Conservation (phyloP, 2,329 filamentous ascomycete species). For the Myriosclerotinia duriaeana region DNA sequence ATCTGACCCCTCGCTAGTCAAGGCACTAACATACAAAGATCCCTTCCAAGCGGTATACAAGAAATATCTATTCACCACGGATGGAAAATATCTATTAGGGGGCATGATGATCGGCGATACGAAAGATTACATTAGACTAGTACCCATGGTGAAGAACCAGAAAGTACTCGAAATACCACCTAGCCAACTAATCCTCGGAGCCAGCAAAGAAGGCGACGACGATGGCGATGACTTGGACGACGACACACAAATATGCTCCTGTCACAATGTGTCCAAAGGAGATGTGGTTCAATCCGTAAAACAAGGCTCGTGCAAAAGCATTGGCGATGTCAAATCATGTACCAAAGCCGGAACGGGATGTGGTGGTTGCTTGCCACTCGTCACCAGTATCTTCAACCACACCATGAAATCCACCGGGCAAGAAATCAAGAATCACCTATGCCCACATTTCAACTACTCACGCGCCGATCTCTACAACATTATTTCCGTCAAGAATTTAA, state of each 20-base stretch:
- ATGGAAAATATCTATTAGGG: constrained; percentile 87
- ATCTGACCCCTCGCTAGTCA: constrained; percentile 62
- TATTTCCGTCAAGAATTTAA: constrained; percentile 75
- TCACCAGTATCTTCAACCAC: constrained; percentile 86
- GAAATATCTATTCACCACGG: constrained; percentile 86
- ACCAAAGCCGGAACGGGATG: constrained; percentile 91
- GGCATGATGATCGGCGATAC: constrained; percentile 98
- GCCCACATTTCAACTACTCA: constrained; percentile 79
- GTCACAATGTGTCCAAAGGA: constrained; percentile 87
- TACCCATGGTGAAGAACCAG: constrained; percentile 81
- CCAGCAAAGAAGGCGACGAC: constrained; percentile 71
- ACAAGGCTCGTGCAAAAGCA: constrained; percentile 74
- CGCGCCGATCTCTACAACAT: constrained; percentile 90
- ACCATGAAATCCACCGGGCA: constrained; percentile 83
- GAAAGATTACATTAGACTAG: constrained; percentile 83
- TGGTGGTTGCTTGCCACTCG: constrained; percentile 84
- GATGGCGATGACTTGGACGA: constrained; percentile 75
- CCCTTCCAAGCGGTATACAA: constrained; percentile 89
- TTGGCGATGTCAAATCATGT: constrained; percentile 81
- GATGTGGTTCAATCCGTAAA: constrained; percentile 73
- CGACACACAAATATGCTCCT: constrained; percentile 87
- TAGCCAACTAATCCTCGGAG: constrained; percentile 79
- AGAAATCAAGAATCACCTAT: constrained; percentile 83
- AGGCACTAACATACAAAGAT: constrained; percentile 84
- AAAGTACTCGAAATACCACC: constrained; percentile 77